Conservation (phyloP, 805 yeast genomes). For the Candida jianshihensis region DNA sequence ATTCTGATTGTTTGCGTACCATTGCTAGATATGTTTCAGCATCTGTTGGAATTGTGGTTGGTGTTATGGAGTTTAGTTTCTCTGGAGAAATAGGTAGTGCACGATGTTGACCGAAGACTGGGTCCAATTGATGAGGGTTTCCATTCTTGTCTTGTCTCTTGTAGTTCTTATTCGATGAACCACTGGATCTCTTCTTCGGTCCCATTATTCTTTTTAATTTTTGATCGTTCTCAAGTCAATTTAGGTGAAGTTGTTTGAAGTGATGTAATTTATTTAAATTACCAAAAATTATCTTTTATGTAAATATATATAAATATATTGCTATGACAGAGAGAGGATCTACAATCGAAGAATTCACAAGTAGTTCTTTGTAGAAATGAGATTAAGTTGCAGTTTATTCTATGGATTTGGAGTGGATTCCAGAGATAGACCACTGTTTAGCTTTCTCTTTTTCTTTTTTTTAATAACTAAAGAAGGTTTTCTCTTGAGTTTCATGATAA, state of each 20-base stretch:
- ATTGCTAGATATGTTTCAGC: conserved; percentile 22
- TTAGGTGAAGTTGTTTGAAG: background rate
- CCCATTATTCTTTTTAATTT: background rate
- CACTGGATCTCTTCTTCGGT: background rate
- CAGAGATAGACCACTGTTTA: conserved; percentile 12
- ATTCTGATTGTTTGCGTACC: conserved; percentile 15
- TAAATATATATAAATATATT: too few relatives aligned
- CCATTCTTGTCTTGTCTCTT: conserved; percentile 2
- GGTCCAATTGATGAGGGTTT: conserved; percentile 11
- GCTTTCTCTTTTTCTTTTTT: conserved; percentile 30
- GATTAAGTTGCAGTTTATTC: too few relatives aligned
- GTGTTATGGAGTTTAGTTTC: conserved; percentile 8
- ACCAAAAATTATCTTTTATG: too few relatives aligned
- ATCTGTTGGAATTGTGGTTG: conserved; percentile 16
- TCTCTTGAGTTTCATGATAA: conserved; percentile 49
- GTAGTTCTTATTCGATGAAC: background rate
- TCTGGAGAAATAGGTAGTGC: conserved; percentile 19
- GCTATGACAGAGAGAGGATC: too few relatives aligned
- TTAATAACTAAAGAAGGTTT: conserved; percentile 48
- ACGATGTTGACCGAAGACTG: conserved; percentile 17
- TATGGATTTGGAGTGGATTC: background rate
- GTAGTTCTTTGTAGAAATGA: too few relatives aligned
- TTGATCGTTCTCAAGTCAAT: background rate
- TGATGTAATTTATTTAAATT: too few relatives aligned
- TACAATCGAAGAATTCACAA: too few relatives aligned